Percentiles rank a stretch among this genome's conserved stretches.
These are phyloP conservation scores for Exidia glandulosa DNA, from an alignment of 768 basidiomycete genomes.

Conservation along the genomic window DNA sequence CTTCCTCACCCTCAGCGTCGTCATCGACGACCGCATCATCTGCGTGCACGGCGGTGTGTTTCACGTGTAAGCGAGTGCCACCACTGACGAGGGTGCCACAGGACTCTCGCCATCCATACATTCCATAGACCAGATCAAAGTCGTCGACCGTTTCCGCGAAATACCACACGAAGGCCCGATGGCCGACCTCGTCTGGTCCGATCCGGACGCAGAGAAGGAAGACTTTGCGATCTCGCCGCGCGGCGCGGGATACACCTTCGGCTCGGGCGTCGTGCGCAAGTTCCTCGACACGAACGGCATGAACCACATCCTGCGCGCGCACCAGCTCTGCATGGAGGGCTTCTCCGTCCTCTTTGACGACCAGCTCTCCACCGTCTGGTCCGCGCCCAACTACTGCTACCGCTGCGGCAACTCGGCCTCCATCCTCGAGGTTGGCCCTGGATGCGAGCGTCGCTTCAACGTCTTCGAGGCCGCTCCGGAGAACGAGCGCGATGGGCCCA, in stretches of 20 bases:
- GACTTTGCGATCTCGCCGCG: constrained; percentile 98
- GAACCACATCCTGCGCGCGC: constrained; percentile 94
- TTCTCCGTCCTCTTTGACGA: constrained; percentile 96
- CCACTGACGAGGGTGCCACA: constrained; percentile 21
- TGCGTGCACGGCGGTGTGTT: constrained; percentile 91
- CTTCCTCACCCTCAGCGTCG: constrained; percentile 92
- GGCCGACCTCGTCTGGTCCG: constrained; percentile 99
- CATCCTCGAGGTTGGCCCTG: constrained; percentile 90
- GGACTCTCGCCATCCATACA: constrained; percentile 97
- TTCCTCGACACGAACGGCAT: constrained; percentile 93
- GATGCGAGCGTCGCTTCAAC: constrained; percentile 75
- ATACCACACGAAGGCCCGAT: constrained; percentile 99
- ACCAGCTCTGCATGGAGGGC: constrained; percentile 99
- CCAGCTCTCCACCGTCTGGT: constrained; percentile 95
- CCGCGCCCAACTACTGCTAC: constrained; percentile 97
- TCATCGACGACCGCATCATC: constrained; percentile 98
- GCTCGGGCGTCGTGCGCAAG: constrained; percentile 94
- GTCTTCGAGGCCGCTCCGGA: constrained; percentile 98
- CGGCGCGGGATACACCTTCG: constrained; percentile 98
- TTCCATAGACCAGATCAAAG: constrained; percentile 98
- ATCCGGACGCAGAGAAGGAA: constrained; percentile 98
- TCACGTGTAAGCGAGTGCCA: not conserved
- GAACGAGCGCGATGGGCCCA: constrained; percentile 87
- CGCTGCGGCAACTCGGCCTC: constrained; percentile 96
- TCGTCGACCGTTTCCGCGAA: constrained; percentile 97